Base-by-base conservation (phyloP, 164 flowering plant genomes). In the Aristolochia fimbriata region DNA sequence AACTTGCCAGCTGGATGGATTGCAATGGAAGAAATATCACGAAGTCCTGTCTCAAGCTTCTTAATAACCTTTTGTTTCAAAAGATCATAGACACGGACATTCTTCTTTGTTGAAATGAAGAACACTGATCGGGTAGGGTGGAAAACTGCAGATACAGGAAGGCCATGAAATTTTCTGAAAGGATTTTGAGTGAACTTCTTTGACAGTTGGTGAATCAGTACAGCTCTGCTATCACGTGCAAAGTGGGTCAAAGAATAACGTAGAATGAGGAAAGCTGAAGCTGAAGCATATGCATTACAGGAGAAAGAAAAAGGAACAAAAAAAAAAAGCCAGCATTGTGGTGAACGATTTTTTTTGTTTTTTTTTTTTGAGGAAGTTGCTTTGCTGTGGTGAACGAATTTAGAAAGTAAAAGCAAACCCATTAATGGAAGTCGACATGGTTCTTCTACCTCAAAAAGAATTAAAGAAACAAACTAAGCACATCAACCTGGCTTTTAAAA, bases 11-110 rank as follows among this genome's bases (percentile, higher is more conserved):
- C 84, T 66, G 96, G 97, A 78, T 94, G 99, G 67, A 94, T 68
- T 23, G 99, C 81, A 66, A 91, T 80, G n/a, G 94, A 94, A 48
- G 99, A 91, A 58, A 88, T 74, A 71, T 91, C 94, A 51, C 91
- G 90, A 10, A 91, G 67, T 47, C 95, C 83, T 22, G 96, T 74
- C 62, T 91, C 96, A 60, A 94, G 87, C 79, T 83, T 94, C 77
- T 85, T 94, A 4, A 88, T 52, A 16, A 83, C 84, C 74, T 78
- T 85, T 62, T 76, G 73, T 77, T 85, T 83, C 71, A 77, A 20
- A 45, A 94, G 70, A 73, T 94, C 90, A 76, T 91, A 94, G 48
- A 86, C 92, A 69, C 96, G 92, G 41, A 91, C 77, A 70, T 65
- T 76, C 74, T 83, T 88, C 82, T 88, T 88, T 37, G 97, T 88